Conservation (phyloP, 106 monocot genomes). For the Dendrobium huoshanense region DNA sequence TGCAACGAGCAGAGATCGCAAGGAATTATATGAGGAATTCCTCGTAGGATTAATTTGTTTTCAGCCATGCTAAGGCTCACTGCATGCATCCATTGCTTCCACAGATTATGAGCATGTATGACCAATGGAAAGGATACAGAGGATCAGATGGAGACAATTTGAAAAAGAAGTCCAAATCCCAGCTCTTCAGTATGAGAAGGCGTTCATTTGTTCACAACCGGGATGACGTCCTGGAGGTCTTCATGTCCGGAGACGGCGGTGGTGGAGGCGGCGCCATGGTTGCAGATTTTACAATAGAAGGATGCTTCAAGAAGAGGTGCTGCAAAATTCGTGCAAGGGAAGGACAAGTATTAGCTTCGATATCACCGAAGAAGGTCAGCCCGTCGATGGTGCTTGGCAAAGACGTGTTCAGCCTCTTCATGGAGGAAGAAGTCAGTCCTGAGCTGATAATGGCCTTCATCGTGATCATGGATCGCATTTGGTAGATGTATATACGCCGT, state of each 20-base stretch:
- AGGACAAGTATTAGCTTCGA: neutral
- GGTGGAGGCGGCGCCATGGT: neutral
- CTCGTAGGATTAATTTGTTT: too few species aligned
- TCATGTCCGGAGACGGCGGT: neutral
- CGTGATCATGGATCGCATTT: slow-evolving; percentile 1
- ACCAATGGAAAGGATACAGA: slow-evolving; percentile 46
- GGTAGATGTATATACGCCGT: neutral
- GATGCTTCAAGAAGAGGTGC: neutral
- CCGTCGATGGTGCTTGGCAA: neutral
- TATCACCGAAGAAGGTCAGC: neutral
- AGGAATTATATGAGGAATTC: too few species aligned
- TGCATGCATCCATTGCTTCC: too few species aligned
- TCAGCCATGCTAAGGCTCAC: too few species aligned
- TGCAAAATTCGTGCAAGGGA: neutral
- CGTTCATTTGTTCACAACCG: neutral
- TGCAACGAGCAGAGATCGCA: too few species aligned
- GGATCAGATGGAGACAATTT: slow-evolving; percentile 13
- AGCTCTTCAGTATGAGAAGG: neutral
- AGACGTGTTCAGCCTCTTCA: neutral
- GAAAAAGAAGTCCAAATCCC: neutral
- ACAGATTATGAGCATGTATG: slow-evolving; percentile 65
- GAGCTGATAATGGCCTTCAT: neutral
- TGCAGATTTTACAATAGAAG: neutral
- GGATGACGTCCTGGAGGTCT: neutral
- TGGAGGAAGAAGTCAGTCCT: neutral